These are phyloP conservation scores for Ceratobasidium theobromae DNA, from an alignment of 1,284 basidiomycete species.

Conservation along the genomic window DNA sequence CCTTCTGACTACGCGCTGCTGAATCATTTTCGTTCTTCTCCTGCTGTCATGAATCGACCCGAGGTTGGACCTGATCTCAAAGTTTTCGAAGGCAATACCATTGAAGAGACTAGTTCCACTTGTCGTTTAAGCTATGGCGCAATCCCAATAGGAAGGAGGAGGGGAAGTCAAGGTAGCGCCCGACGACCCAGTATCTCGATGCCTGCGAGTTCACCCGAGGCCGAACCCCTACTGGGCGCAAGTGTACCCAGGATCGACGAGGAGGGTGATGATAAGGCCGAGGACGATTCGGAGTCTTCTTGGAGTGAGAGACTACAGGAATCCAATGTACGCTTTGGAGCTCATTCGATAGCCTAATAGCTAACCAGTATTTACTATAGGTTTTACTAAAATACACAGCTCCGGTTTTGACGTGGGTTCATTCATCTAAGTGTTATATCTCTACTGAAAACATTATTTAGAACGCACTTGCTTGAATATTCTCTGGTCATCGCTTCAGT, in stretches of 20 bases:
- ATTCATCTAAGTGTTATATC: not conserved
- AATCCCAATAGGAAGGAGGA: slow-evolving; percentile 23
- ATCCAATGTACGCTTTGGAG: slow-evolving; percentile 4
- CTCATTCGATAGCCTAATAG: not conserved
- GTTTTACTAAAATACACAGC: slow-evolving; percentile 60
- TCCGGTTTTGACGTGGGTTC: slow-evolving; percentile 66
- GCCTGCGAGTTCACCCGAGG: slow-evolving; percentile 20
- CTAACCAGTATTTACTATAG: not conserved
- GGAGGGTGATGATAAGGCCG: slow-evolving; percentile 16
- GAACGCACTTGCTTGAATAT: slow-evolving; percentile 74
- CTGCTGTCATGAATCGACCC: slow-evolving; percentile 1
- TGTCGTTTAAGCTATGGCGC: slow-evolving; percentile 25
- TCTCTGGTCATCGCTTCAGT: slow-evolving; percentile 73
- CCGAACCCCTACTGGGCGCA: slow-evolving; percentile 18
- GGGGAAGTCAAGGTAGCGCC: slow-evolving; percentile 1
- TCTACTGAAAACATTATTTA: slow-evolving; percentile 39
- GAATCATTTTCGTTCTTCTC: slow-evolving; percentile 20
- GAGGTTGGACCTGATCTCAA: slow-evolving; percentile 8
- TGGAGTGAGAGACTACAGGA: slow-evolving; percentile 31
- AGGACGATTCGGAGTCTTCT: slow-evolving; percentile 4
- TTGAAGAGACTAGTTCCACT: not conserved
- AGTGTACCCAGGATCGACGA: slow-evolving; percentile 31
- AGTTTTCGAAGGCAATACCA: slow-evolving; percentile 1
- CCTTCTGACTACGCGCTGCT: slow-evolving; percentile 26
- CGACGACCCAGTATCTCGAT: slow-evolving; percentile 13